These are phyloP conservation scores for Tympanopsis confertula DNA, from an alignment of 2,329 filamentous ascomycete genomes.

Conservation along the genomic window DNA sequence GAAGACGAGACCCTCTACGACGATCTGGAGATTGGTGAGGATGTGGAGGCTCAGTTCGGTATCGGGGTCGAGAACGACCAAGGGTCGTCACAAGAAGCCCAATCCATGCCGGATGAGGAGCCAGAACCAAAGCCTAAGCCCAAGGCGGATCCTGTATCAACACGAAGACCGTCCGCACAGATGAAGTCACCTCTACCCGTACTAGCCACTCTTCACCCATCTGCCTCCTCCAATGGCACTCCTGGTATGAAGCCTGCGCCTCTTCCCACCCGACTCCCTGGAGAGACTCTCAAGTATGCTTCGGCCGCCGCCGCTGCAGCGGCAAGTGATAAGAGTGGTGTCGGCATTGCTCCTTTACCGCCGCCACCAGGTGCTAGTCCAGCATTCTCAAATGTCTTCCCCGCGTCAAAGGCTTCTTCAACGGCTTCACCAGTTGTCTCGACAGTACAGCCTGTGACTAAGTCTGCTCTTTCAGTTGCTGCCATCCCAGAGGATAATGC, in stretches of 20 bases:
- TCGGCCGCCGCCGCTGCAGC: conserved; percentile 90
- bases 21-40: conserved; percentile 81
- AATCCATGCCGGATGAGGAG: conserved; percentile 86
- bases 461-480: conserved; percentile 10
- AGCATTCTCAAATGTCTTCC: not conserved
- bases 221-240: conserved; percentile 46
- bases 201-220: conserved; percentile 76
- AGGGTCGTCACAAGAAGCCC: conserved; percentile 87
- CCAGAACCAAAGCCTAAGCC: conserved; percentile 26
- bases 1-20: conserved; percentile 85
- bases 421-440: conserved; percentile 9
- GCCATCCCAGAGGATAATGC: not conserved
- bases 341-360: conserved; percentile 86
- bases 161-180: conserved; percentile 72
- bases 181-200: conserved; percentile 91
- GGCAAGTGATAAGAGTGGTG: conserved; percentile 69
- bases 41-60: conserved; percentile 71
- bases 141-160: conserved; percentile 32
- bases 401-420: not conserved
- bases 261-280: conserved; percentile 70
- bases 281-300: conserved; percentile 90
- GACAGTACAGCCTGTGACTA: conserved; percentile 38
- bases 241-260: conserved; percentile 85
- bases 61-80: conserved; percentile 71
- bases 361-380: conserved; percentile 58